Base-by-base conservation (phyloP, 768 basidiomycete species). In the Auriculariales sp. region DNA sequence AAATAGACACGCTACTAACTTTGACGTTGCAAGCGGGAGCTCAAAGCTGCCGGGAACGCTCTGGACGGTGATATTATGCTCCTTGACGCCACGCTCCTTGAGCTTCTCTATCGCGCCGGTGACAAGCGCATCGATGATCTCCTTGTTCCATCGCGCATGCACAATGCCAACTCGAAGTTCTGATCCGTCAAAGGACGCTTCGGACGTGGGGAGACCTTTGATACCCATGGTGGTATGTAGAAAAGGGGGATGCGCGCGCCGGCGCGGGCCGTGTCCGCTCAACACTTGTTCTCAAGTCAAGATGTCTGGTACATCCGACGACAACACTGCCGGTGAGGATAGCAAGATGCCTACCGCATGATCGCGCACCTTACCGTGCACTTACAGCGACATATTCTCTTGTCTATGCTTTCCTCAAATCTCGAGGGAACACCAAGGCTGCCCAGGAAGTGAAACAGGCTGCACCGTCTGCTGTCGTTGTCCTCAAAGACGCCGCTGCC, bases 21-120 rank as follows among this genome's bases (percentile, higher is more conserved):
- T 81, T 57, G 83, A 78, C 59, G 81, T 84, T 12, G 92, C 71
- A 70, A 79, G 61, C 3, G 95, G 95, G 17, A 99, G 74, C 70
- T 99, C 95, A 63, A 81, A 99, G 66, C 85, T 89, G 7, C 95
- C 95, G 0, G 94, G 92, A 1, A 99, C 91, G 30, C 81, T 83
- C 68, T 93, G 83, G 36, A 93, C 68, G 47, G 91, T 74, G 59
- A 99, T 97, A 59, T 97, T 93, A 61, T 73, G 72, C 47, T 88
- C 78, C 68, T 85, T 85, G 54, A 98, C 94, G 24, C 94, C 94
- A 29, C 74, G 70, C 58, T 79, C 79, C 66, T 80, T 83, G 56
- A 99, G 75, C 61, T 89, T 92, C 19, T 70, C 67, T 49, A 89
- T 65, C 3, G 84, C 78, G 31, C 95, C 95, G 1, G 74, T 66